phyloP scores from a whole-genome alignment of 768 basidiomycete genomes.

The Inosperma sp. region DNA sequence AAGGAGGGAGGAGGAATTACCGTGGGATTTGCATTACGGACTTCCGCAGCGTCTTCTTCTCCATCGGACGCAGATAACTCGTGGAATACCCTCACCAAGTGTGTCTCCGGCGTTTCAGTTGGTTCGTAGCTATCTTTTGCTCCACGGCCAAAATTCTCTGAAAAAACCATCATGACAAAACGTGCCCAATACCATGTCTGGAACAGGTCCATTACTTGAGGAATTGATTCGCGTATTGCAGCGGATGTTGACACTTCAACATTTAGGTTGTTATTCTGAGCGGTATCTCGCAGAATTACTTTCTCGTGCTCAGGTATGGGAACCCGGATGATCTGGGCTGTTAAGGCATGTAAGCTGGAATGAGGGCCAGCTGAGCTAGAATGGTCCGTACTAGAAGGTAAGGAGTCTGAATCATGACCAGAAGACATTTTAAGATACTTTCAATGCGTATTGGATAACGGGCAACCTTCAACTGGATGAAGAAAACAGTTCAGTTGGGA shows the following conservation, averaged over 20 bases:
- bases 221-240: not conserved
- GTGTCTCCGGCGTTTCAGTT: not conserved
- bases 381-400: not conserved
- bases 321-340: not conserved
- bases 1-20: too few relatives aligned
- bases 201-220: not conserved
- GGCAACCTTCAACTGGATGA: too few relatives aligned
- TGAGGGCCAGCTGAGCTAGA: too few relatives aligned
- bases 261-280: not conserved
- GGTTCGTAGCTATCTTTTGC: not conserved
- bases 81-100: not conserved
- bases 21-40: not conserved
- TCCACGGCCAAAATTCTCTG: not conserved
- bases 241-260: not conserved
- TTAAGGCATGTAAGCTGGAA: not conserved
- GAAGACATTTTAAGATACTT: not conserved
- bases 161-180: not conserved
- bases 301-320: not conserved
- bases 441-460: too few relatives aligned
- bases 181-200: not conserved
- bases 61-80: not conserved
- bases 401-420: not conserved
- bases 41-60: not conserved
- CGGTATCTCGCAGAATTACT: not conserved
- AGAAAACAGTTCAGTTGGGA: too few relatives aligned